Evolutionary conservation across 73 alveolate genomes (phyloP).

Genomic region (Breviolum minutum): DNA sequence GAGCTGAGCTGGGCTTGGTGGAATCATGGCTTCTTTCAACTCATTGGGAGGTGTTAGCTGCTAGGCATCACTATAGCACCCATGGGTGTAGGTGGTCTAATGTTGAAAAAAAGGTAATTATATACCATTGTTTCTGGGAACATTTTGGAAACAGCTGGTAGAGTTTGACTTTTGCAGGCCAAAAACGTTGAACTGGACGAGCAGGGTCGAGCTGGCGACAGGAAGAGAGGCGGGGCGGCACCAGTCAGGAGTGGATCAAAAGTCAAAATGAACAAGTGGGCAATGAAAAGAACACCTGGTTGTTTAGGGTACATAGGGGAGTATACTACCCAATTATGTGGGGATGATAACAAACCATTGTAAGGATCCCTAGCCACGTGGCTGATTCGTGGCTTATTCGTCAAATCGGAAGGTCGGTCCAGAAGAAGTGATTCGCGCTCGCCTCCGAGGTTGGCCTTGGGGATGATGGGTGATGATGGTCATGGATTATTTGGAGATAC

Average conservation of each 20-base stretch:
- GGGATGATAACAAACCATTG: neutral
- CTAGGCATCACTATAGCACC: no score
- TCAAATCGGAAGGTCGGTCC: constrained; percentile 23
- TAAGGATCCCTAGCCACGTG: neutral
- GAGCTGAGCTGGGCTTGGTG: neutral
- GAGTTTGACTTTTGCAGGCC: neutral
- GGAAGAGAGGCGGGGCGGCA: constrained; percentile 26
- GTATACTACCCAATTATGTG: no score
- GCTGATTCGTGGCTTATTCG: neutral
- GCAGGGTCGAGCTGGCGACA: constrained; percentile 3
- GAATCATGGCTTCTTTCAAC: no score
- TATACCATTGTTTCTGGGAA: no score
- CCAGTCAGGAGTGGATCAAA: neutral
- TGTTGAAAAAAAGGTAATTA: no score
- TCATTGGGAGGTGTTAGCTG: no score
- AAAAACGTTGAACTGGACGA: constrained; percentile 65
- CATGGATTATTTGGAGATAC: no score
- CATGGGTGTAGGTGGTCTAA: no score
- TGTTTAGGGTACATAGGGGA: no score
- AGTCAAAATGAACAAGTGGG: neutral
- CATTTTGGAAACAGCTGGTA: neutral
- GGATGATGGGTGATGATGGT: neutral
- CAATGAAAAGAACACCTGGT: neutral
- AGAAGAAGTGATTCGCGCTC: constrained; percentile 51
- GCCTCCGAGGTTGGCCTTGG: neutral